Evolutionary conservation across 2,329 filamentous ascomycete species (phyloP).

Genomic region (Conoideocrella luteorostrata): DNA sequence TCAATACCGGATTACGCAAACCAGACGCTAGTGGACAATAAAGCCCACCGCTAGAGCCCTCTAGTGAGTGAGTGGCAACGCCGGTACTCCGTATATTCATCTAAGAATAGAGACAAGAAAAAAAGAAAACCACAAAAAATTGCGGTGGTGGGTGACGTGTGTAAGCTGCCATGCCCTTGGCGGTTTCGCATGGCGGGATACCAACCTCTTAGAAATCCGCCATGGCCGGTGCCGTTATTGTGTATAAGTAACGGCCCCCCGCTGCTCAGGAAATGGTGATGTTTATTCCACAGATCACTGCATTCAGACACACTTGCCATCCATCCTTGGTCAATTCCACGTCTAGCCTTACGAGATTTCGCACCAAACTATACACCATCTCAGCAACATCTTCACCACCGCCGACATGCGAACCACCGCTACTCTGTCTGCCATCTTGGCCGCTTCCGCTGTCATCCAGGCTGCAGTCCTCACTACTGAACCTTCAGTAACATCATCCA

Average conservation of each 20-base stretch:
- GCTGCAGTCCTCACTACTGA: not conserved
- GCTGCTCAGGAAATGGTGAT: not conserved
- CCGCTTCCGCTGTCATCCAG: constrained; percentile 7
- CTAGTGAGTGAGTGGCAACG: constrained; percentile 4
- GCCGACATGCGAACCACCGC: constrained; percentile 15
- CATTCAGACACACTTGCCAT: too few species aligned
- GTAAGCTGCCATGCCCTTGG: not conserved
- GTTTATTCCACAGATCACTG: too few species aligned
- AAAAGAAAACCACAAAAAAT: not conserved
- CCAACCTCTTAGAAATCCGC: not conserved
- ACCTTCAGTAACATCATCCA: not conserved
- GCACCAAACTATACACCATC: not conserved
- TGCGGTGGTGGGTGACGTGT: constrained; percentile 4
- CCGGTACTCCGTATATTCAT: not conserved
- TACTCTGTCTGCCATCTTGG: constrained; percentile 13
- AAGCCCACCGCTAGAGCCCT: not conserved
- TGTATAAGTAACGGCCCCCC: constrained; percentile 6
- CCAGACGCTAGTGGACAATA: not conserved
- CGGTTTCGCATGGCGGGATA: not conserved
- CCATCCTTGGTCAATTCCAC: not conserved
- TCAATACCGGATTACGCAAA: not conserved
- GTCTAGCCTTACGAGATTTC: too few species aligned
- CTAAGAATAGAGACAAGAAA: constrained; percentile 8
- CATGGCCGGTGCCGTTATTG: not conserved
- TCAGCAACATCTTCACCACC: not conserved